Evolutionary conservation across 352 stramenopile species (phyloP).

Genomic region (Globisporangium splendens): DNA sequence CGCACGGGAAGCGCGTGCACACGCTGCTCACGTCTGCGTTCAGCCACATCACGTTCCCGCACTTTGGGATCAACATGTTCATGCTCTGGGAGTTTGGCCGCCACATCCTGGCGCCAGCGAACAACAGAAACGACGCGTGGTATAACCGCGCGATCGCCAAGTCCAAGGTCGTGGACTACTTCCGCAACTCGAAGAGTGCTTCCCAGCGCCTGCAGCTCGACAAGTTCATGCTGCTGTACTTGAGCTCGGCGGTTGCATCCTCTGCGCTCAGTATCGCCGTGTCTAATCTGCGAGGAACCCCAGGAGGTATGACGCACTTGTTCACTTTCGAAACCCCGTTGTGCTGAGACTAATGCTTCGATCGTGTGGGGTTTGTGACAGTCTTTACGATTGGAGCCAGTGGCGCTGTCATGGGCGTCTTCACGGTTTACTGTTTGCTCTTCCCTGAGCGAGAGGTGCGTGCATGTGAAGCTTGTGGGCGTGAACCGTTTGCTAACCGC

Average conservation of each 20-base stretch:
- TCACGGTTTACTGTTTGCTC: slow-evolving; percentile 74
- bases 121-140: slow-evolving; percentile 32
- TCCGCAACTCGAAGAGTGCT: slow-evolving; percentile 24
- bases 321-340: not conserved
- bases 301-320: slow-evolving; percentile 27
- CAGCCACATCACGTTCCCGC: slow-evolving; percentile 78
- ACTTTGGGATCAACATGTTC: slow-evolving; percentile 87
- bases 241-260: slow-evolving; percentile 63
- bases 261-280: slow-evolving; percentile 64
- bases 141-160: slow-evolving; percentile 47
- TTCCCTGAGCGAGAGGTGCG: slow-evolving; percentile 63
- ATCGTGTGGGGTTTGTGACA: slow-evolving; percentile 13
- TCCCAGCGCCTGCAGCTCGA: slow-evolving; percentile 41
- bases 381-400: slow-evolving; percentile 82
- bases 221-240: slow-evolving; percentile 70
- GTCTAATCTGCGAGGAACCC: slow-evolving; percentile 57
- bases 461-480: slow-evolving; percentile 1
- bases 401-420: slow-evolving; percentile 73
- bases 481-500: slow-evolving; percentile 2
- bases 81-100: slow-evolving; percentile 86
- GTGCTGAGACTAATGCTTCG: too few relatives aligned
- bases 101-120: slow-evolving; percentile 55
- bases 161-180: slow-evolving; percentile 41
- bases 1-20: slow-evolving; percentile 58
- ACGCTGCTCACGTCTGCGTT: slow-evolving; percentile 78